Conservation (phyloP, 805 yeast species). For the Saccharomycopsis capsularis region DNA sequence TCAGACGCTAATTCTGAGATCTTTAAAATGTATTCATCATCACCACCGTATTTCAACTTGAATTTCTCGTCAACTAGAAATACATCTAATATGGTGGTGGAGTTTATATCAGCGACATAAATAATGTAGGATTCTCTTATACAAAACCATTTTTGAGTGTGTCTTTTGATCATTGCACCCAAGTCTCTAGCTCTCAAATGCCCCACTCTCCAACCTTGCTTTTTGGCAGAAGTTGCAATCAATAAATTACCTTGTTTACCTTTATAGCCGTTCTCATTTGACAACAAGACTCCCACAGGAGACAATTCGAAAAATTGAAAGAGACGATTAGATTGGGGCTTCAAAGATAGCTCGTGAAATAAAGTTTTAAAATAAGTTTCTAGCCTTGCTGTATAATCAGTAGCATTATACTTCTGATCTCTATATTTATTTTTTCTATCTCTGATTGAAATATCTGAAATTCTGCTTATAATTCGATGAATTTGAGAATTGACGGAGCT, state of each 20-base stretch:
- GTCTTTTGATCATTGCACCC: constrained; percentile 82
- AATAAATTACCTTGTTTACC: constrained; percentile 88
- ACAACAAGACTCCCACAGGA: constrained; percentile 74
- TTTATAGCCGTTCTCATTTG: constrained; percentile 71
- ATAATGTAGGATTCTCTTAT: constrained; percentile 78
- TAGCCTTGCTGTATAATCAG: constrained; percentile 34
- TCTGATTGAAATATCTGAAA: constrained; percentile 9
- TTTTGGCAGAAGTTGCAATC: constrained; percentile 72
- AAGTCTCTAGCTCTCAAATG: constrained; percentile 76
- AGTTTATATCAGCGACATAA: constrained; percentile 78
- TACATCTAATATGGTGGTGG: constrained; percentile 86
- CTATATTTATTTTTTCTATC: background rate
- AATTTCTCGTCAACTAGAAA: constrained; percentile 81
- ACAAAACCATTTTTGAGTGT: constrained; percentile 82
- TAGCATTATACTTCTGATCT: background rate
- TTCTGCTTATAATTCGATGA: constrained; percentile 13
- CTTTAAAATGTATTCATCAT: constrained; percentile 18
- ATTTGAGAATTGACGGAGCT: constrained; percentile 12
- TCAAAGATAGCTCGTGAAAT: constrained; percentile 50
- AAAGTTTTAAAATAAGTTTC: constrained; percentile 64
- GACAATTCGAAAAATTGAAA: constrained; percentile 88
- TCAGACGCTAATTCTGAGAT: constrained; percentile 28
- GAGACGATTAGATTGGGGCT: constrained; percentile 75
- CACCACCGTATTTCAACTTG: constrained; percentile 44
- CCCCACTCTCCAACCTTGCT: constrained; percentile 95